Percentiles rank a stretch among this genome's conserved stretches.
Conservation (phyloP, 2,329 filamentous ascomycete genomes). For the Magnaporthiopsis incrustans region DNA sequence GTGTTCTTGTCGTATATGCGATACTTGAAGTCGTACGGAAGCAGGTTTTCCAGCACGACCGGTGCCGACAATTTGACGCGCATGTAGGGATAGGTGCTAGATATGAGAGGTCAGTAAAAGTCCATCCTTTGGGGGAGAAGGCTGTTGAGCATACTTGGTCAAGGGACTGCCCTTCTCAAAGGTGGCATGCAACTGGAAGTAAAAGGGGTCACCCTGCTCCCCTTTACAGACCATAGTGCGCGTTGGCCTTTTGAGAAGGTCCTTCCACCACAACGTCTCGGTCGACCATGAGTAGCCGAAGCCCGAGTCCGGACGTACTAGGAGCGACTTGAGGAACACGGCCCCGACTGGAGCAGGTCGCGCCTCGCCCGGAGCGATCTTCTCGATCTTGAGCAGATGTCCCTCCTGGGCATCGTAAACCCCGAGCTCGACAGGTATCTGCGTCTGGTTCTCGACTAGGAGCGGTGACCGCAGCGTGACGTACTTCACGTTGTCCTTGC, state of each 20-base stretch:
- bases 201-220: slow-evolving; percentile 83
- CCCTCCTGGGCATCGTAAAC: slow-evolving; percentile 83
- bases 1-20: slow-evolving; percentile 98
- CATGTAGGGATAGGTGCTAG: slow-evolving; percentile 86
- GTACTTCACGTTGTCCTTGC: slow-evolving; percentile 94
- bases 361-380: slow-evolving; percentile 85
- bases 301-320: slow-evolving; percentile 86
- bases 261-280: slow-evolving; percentile 86
- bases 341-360: slow-evolving; percentile 88
- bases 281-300: slow-evolving; percentile 96
- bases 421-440: slow-evolving; percentile 90
- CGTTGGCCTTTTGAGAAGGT: slow-evolving; percentile 76
- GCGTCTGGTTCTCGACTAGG: slow-evolving; percentile 89
- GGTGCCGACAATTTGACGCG: slow-evolving; percentile 84
- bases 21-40: slow-evolving; percentile 99
- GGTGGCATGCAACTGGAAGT: slow-evolving; percentile 87
- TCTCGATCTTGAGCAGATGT: slow-evolving; percentile 93
- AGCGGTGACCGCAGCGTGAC: slow-evolving; percentile 91
- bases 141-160: slow-evolving; percentile 47
- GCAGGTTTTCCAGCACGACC: slow-evolving; percentile 84
- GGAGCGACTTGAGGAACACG: slow-evolving; percentile 77
- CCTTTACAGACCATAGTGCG: slow-evolving; percentile 83
- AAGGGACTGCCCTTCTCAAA: slow-evolving; percentile 80
- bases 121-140: background rate
- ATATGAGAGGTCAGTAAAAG: background rate